Evolutionary conservation across 768 basidiomycete genomes (phyloP), one percentile per base, ranked within the genome.

Genomic region (Trametes maxima): DNA sequence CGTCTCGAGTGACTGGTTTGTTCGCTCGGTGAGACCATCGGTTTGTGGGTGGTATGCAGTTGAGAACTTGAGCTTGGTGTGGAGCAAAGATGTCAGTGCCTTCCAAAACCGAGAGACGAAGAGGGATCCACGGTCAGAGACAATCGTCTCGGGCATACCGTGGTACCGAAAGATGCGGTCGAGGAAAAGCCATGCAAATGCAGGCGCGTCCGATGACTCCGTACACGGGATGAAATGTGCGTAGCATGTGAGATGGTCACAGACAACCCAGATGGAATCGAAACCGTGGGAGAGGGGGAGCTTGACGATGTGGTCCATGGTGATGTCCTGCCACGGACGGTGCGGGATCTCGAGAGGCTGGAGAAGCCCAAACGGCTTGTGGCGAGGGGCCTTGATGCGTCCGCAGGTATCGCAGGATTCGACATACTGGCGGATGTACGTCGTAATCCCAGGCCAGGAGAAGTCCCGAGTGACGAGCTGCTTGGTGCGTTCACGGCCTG

Each of bases 21-120:
- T 69, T 17, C 73, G 62, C 67, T 79, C 77, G 0, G 76, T 77
- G 28, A 70, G 73, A 53, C 75, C 72, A 54, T 81, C 75, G 5
- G 77, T 75, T 65, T 82, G 73, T 0, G 78, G 80, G 48, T 82
- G 81, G 60, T 77, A 82, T 0, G 77, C 76, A 0, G 78, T 79
- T 2, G 74, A 77, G 1, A 68, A 69, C 28, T 57, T 16, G 12
- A 54, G 35, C 11, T 70, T 46, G 17, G 69, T 68, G 5, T 67
- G 50, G 2, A 64, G 33, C 0, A 48, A 47, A 3, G n/a, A 35
- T 13, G 46, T 50, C 14, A 64, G 52, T 37, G 42, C 40, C 12
- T 21, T 24, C 57, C 57, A 66, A 36, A 65, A 63, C 1, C 45
- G 39, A 8, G 61, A 63, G n/a, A 63, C 40, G 35, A 67, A 67